These are phyloP conservation scores for Fusarium pseudograminearum DNA, from an alignment of 2,329 filamentous ascomycete genomes.

Conservation along the genomic window DNA sequence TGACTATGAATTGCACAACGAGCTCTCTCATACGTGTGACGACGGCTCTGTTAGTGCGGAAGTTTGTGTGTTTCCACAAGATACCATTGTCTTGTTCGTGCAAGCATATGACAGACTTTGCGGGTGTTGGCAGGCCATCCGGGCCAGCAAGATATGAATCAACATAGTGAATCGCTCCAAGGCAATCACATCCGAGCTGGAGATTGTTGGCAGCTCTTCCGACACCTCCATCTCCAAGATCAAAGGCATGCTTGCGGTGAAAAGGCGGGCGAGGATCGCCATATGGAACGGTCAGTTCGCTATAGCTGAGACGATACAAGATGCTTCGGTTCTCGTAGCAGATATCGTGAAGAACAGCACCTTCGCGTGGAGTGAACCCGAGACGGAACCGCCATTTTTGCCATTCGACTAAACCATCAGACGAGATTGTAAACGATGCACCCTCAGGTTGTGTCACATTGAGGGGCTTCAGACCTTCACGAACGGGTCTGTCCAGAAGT, in stretches of 20 bases:
- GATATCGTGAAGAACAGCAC: constrained; percentile 75
- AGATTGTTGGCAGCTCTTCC: constrained; percentile 76
- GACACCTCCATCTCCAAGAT: constrained; percentile 75
- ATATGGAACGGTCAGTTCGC: constrained; percentile 78
- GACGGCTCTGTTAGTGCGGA: constrained; percentile 69
- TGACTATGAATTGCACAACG: constrained; percentile 76
- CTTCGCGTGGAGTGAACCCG: constrained; percentile 76
- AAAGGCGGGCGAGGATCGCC: constrained; percentile 74
- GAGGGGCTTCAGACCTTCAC: constrained; percentile 73
- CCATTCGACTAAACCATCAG: constrained; percentile 62
- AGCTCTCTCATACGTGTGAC: constrained; percentile 71
- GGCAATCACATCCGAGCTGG: constrained; percentile 70
- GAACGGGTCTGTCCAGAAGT: constrained; percentile 60
- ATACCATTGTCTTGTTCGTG: constrained; percentile 79
- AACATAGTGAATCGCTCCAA: constrained; percentile 63
- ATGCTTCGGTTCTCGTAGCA: constrained; percentile 73
- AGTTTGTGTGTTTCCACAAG: constrained; percentile 78
- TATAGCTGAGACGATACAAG: constrained; percentile 74
- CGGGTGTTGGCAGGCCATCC: constrained; percentile 64
- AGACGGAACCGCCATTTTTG: constrained; percentile 76
- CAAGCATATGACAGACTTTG: constrained; percentile 72
- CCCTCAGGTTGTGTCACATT: constrained; percentile 66
- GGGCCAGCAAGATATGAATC: constrained; percentile 62
- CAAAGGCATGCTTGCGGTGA: constrained; percentile 78
- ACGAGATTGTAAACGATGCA: constrained; percentile 60